phyloP scores from a whole-genome alignment of 1,284 basidiomycete species.

The Malassezia dermatis region DNA sequence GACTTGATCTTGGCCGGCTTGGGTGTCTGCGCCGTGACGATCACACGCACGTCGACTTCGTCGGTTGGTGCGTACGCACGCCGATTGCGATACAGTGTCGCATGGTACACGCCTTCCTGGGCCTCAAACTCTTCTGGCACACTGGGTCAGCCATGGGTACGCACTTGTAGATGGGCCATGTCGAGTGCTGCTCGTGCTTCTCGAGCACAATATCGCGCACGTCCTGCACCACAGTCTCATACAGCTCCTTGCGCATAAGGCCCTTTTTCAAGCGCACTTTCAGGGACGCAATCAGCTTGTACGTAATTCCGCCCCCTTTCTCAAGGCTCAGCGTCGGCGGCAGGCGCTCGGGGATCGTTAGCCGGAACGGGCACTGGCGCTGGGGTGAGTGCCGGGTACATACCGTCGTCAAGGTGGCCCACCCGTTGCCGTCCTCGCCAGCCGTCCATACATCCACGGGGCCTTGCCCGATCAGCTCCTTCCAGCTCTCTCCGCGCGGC shows the following conservation, averaged over 20 bases:
- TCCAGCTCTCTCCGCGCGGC: conserved; percentile 41
- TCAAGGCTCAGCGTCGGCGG: conserved; percentile 39
- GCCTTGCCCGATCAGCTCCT: conserved; percentile 40
- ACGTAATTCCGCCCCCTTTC: conserved; percentile 36
- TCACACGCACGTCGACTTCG: conserved; percentile 27
- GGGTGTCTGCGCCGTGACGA: conserved; percentile 27
- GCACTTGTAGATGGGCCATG: conserved; percentile 38
- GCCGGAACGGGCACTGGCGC: conserved; percentile 26
- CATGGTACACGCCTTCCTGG: conserved; percentile 24
- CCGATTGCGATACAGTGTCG: conserved; percentile 29
- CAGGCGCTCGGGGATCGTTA: conserved; percentile 38
- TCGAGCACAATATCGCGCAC: conserved; percentile 35
- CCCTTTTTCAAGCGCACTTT: conserved; percentile 34
- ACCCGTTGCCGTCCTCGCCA: conserved; percentile 24
- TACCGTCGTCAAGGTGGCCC: conserved; percentile 22
- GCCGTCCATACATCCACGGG: conserved; percentile 43
- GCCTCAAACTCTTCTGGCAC: conserved; percentile 28
- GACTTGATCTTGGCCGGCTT: conserved; percentile 36
- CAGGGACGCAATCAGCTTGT: conserved; percentile 41
- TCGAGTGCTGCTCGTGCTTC: conserved; percentile 46
- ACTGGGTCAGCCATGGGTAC: background rate
- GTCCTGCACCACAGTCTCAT: conserved; percentile 17
- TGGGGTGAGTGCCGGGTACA: background rate
- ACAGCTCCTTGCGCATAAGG: conserved; percentile 21
- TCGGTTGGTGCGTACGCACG: conserved; percentile 38